phyloP scores from a whole-genome alignment of 2,329 filamentous ascomycete species.

The Colletotrichum incanum region DNA sequence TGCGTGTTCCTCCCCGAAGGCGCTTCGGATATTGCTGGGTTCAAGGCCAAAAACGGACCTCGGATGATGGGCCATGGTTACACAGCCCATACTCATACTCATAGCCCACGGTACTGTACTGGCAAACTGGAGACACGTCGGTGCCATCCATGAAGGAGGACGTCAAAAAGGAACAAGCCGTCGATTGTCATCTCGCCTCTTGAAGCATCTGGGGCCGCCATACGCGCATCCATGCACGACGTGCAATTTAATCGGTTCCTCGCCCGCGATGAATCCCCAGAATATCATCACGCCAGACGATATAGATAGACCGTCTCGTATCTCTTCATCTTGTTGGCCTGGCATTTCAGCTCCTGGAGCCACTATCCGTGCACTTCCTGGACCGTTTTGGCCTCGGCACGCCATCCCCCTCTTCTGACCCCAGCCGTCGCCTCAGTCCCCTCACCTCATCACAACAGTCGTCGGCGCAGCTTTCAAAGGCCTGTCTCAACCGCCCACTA shows the following conservation, averaged over 20 bases:
- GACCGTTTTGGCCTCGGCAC: constrained; percentile 27
- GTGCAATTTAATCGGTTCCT: constrained; percentile 20
- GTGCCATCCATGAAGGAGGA: constrained; percentile 21
- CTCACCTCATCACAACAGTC: constrained; percentile 19
- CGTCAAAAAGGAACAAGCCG: constrained; percentile 14
- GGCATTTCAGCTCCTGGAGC: constrained; percentile 16
- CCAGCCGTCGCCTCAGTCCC: constrained; percentile 2
- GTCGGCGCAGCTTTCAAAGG: constrained; percentile 8
- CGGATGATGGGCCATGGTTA: constrained; percentile 20
- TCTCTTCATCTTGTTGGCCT: constrained; percentile 28
- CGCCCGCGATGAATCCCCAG: not conserved
- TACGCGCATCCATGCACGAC: constrained; percentile 26
- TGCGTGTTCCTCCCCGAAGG: no score
- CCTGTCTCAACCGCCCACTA: constrained; percentile 7
- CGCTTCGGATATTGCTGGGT: constrained; percentile 5
- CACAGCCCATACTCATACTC: not conserved
- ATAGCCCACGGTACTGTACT: not conserved
- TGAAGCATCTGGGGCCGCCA: constrained; percentile 19
- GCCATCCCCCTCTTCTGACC: constrained; percentile 3
- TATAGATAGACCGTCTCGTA: constrained; percentile 24
- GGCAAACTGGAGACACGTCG: constrained; percentile 4
- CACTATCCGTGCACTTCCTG: constrained; percentile 8
- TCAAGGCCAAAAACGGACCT: constrained; percentile 5
- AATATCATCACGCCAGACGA: constrained; percentile 1
- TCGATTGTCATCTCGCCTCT: constrained; percentile 38